Conservation (phyloP, 2,329 filamentous ascomycete genomes). For the Epicoccum sorghinum region DNA sequence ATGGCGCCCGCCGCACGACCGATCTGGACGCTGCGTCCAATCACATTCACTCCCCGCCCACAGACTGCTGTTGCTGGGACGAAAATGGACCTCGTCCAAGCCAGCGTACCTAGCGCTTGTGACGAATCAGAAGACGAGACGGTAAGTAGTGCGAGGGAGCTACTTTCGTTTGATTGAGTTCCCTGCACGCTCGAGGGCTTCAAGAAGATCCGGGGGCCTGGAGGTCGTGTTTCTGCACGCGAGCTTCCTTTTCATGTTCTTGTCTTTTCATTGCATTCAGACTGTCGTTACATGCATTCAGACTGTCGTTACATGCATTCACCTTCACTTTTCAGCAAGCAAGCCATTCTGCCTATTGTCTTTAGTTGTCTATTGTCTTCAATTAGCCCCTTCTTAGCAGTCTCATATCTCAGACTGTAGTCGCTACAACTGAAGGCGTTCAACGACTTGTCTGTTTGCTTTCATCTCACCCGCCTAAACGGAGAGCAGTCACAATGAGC, state of each 20-base stretch:
- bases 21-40: slow-evolving; percentile 40
- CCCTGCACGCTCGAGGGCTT: slow-evolving; percentile 9
- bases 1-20: slow-evolving; percentile 43
- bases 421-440: not conserved
- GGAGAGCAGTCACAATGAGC: not conserved
- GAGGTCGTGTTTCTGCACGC: slow-evolving; percentile 5
- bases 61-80: slow-evolving; percentile 33
- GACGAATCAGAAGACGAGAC: slow-evolving; percentile 32
- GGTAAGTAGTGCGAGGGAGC: slow-evolving; percentile 22
- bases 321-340: not conserved
- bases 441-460: not conserved
- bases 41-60: slow-evolving; percentile 32
- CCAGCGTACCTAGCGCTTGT: slow-evolving; percentile 34
- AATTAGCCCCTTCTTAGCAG: not conserved
- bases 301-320: slow-evolving; percentile 2
- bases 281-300: slow-evolving; percentile 4
- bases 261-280: slow-evolving; percentile 16
- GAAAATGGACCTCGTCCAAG: slow-evolving; percentile 28
- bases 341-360: not conserved
- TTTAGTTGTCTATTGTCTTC: not conserved
- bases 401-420: not conserved
- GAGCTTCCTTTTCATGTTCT: not conserved
- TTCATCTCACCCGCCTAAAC: not conserved
- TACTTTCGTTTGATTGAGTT: not conserved
- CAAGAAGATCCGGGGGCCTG: slow-evolving; percentile 10